Evolutionary conservation across 352 stramenopile genomes (phyloP).

Genomic region (Phytophthora foliorum): DNA sequence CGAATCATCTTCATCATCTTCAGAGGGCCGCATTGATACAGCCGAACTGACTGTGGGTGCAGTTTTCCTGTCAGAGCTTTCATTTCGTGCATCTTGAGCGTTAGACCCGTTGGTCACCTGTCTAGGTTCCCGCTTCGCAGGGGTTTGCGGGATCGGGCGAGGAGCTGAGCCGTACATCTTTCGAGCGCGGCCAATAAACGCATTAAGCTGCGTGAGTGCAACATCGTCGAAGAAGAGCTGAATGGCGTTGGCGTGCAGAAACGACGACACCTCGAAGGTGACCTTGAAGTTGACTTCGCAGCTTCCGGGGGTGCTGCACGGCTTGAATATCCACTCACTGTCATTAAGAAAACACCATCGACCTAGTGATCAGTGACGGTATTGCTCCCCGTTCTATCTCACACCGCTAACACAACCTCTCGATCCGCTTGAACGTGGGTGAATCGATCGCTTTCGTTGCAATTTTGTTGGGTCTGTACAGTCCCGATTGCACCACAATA

Average conservation of each 20-base stretch:
- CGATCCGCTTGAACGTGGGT: conserved; percentile 88
- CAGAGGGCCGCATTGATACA: not conserved
- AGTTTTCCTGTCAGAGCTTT: not conserved
- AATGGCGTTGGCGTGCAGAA: conserved; percentile 84
- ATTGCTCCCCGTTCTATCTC: not conserved
- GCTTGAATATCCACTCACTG: conserved; percentile 81
- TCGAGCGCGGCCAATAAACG: conserved; percentile 73
- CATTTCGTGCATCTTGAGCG: conserved; percentile 3
- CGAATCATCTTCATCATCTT: conserved; percentile 16
- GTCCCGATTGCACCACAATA: not conserved
- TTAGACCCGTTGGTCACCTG: not conserved
- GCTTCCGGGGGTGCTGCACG: conserved; percentile 56
- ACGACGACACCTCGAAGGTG: conserved; percentile 84
- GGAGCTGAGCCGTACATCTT: conserved; percentile 58
- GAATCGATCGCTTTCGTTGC: conserved; percentile 83
- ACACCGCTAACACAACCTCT: conserved; percentile 54
- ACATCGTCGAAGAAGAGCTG: conserved; percentile 90
- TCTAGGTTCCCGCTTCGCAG: conserved; percentile 6
- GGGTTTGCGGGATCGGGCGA: conserved; percentile 17
- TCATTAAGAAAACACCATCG: conserved; percentile 8
- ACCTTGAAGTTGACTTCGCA: conserved; percentile 85
- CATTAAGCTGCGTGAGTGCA: conserved; percentile 81
- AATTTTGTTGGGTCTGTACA: conserved; percentile 71
- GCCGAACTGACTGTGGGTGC: not conserved
- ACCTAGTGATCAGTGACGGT: conserved; percentile 14